Base-by-base conservation (phyloP, 257 asterid genomes). In the Gentiana macrophylla region DNA sequence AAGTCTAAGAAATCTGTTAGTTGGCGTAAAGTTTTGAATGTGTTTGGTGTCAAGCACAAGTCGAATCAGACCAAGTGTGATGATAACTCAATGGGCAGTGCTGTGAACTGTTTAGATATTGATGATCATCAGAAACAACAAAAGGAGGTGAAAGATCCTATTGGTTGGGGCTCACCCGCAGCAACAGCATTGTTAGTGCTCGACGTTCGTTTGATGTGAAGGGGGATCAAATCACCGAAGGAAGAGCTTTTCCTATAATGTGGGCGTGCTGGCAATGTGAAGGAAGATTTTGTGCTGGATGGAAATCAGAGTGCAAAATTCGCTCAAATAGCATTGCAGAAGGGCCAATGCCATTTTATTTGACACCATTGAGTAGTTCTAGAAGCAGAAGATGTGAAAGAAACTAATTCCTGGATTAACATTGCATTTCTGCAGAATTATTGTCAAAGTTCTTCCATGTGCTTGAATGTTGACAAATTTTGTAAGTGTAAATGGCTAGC, bases 311-410 rank as follows among this genome's bases (percentile, higher is more conserved):
- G 80, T 53, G 57, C 59, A 24, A 74, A 76, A 32, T 65, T 69
- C 56, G 55, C 70, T 12, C 84, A 4, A 70, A 64, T 48, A 75
- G 73, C 46, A 65, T 79, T 11, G 70, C 24, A 24, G 24, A 68
- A 49, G 83, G 81, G 51, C 60, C 63, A 2, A 57, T 69, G 46
- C 94, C 94, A 3, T 83, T 89, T 77, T 83, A 89, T 73, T 71
- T 85, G 85, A 81, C 92, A 50, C 95, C 97, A 8, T 60, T 83
- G 82, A 77, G 84, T 75, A 79, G 80, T 64, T 62, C 77, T 67
- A 77, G 80, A 73, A 71, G 74, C 68, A 70, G 75, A 49, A 80
- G 66, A 67, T 67, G 71, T 32, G 80, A 81, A 52, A 80, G 74
- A 60, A 56, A 70, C 70, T 75, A 65, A 65, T 72, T 79, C 12